phyloP scores from a whole-genome alignment of 2,329 filamentous ascomycete species.

The Proliferodiscus dingleyae region DNA sequence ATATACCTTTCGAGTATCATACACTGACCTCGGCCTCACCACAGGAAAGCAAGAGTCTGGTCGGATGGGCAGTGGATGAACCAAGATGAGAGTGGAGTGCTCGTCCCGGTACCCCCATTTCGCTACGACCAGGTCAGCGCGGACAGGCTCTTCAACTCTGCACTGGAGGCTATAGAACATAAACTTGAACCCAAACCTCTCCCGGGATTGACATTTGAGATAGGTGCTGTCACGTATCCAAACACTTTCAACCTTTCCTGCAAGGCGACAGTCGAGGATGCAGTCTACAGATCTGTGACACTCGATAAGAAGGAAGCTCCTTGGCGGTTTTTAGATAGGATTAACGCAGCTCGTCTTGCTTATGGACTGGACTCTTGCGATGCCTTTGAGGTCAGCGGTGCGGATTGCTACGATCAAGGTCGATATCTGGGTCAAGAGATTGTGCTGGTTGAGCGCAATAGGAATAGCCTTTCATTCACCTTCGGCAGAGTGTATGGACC shows the following conservation, averaged over 20 bases:
- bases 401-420: not conserved
- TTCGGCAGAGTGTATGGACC: too few relatives aligned
- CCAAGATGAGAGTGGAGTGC: not conserved
- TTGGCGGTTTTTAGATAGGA: too few relatives aligned
- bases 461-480: too few relatives aligned
- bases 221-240: not conserved
- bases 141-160: not conserved
- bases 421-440: too few relatives aligned
- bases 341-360: not conserved
- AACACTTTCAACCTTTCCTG: not conserved
- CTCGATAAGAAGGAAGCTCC: too few relatives aligned
- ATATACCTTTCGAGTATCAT: not conserved
- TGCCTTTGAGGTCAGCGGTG: not conserved
- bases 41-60: not conserved
- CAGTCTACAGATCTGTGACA: too few relatives aligned
- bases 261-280: not conserved
- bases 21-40: not conserved
- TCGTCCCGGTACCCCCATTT: not conserved
- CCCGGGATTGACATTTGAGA: not conserved
- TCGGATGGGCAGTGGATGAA: not conserved
- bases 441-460: too few relatives aligned
- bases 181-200: not conserved
- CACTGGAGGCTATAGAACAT: not conserved
- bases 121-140: not conserved
- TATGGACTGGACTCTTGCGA: not conserved